Base-by-base conservation (phyloP, 306 rosid genomes). In the Medicago lupulina region DNA sequence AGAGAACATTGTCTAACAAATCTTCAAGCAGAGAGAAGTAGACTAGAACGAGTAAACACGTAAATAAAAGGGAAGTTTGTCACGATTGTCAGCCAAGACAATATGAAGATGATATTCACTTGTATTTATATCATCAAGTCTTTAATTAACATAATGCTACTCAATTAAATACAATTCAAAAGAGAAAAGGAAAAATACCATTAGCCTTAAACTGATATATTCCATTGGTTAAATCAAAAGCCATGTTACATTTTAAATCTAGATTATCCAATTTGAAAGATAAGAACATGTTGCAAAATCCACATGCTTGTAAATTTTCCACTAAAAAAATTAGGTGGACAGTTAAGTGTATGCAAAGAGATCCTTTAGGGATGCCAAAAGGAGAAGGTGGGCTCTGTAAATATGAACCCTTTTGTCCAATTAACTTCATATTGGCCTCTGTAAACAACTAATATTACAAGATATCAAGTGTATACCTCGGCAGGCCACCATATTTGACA, bases 401-500 rank as follows among this genome's bases (percentile, higher is more conserved):
- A 59, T 49, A 16, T 25, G 50, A 23, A 74, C 62, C 34, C 55
- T 53, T 53, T 78, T 43, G 74, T 17, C 31, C 43, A 73, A 9
- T 47, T 18, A 70, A 51, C 28, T 28, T 49, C 61, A 70, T 38
- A 47, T 40, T 73, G 67, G 31, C 51, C 71, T 36, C 59, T 36
- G 71, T 63, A 65, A 77, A 18, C 72, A 9, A 41, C 9, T 44
- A 59, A 47, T 9, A 66, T 67, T 25, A 63, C 23, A 61, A 6
- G 21, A 41, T 60, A 23, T 31, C 60, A 54, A 46, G 70, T 31
- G 60, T 60, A 73, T 83, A 89, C 93, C 87, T 89, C 90, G 39
- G 89, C 88, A 66, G 93, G 88, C 93, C 93, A 89, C 90, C 88
- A 85, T 17, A 66, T 53, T 79, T 79, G 70, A 67, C 67, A 57